phyloP scores from a whole-genome alignment of 2,329 filamentous ascomycete genomes.

The Paraphaeosphaeria sporulosa region DNA sequence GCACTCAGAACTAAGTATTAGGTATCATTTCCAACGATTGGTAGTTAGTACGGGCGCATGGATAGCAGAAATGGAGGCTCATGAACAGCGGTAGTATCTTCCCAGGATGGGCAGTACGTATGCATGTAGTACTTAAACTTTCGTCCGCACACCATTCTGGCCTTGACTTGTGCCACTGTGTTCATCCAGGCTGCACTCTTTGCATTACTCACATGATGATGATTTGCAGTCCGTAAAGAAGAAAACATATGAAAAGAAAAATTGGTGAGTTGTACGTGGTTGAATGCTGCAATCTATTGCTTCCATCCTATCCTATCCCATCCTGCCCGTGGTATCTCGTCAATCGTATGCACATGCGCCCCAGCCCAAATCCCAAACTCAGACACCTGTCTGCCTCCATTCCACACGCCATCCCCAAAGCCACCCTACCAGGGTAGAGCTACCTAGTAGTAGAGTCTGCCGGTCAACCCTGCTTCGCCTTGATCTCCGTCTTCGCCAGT shows the following conservation, averaged over 20 bases:
- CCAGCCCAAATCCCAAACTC: background rate
- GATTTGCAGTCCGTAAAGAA: too few species aligned
- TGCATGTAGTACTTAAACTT: background rate
- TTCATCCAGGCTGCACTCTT: background rate
- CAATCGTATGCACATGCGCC: constrained; percentile 8
- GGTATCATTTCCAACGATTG: background rate
- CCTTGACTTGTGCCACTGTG: background rate
- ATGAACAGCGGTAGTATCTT: background rate
- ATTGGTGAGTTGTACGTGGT: background rate
- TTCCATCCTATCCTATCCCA: background rate
- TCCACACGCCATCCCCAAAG: background rate
- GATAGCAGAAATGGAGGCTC: background rate
- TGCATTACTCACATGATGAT: background rate
- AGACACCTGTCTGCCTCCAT: constrained; percentile 27
- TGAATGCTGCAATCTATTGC: background rate
- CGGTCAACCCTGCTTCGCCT: constrained; percentile 18
- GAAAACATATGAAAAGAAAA: too few species aligned
- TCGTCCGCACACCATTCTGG: background rate
- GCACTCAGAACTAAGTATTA: background rate
- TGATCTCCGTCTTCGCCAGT: constrained; percentile 71
- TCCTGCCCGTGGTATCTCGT: constrained; percentile 19
- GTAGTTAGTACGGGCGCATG: background rate
- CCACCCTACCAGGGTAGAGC: too few species aligned
- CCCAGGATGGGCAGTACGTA: background rate
- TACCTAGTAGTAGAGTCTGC: background rate